phyloP scores from a whole-genome alignment of 805 yeast species.

The Metschnikowia baotianmanensis region DNA sequence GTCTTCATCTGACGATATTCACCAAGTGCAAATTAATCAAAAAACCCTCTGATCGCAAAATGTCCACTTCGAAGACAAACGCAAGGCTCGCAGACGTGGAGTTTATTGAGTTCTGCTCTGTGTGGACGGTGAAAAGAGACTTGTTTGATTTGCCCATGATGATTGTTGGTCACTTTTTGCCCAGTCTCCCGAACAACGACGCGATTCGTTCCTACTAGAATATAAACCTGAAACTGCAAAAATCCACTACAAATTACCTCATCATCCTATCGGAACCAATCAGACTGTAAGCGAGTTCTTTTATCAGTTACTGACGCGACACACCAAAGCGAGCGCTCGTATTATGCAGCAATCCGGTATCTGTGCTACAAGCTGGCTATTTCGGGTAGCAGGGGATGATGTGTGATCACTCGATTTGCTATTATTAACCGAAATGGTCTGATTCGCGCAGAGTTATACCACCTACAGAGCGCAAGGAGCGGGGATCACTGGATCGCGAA shows the following conservation, averaged over 20 bases:
- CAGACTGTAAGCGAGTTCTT: too few relatives aligned
- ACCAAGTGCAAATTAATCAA: slow-evolving; percentile 49
- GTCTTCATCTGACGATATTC: slow-evolving; percentile 49
- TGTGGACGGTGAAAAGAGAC: slow-evolving; percentile 84
- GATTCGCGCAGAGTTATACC: not conserved
- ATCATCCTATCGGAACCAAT: not conserved
- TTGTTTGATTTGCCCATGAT: slow-evolving; percentile 82
- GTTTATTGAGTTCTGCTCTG: slow-evolving; percentile 64
- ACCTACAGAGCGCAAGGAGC: not conserved
- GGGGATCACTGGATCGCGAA: not conserved
- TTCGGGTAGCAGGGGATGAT: too few relatives aligned
- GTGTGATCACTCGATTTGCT: not conserved
- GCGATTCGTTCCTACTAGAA: slow-evolving; percentile 8
- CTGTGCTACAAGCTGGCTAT: too few relatives aligned
- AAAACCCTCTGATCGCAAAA: slow-evolving; percentile 21
- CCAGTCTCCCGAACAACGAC: slow-evolving; percentile 43
- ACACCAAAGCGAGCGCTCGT: too few relatives aligned
- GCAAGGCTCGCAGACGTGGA: slow-evolving; percentile 19
- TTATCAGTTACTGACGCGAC: too few relatives aligned
- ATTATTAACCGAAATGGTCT: not conserved
- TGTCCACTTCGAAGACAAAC: slow-evolving; percentile 19
- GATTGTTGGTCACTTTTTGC: slow-evolving; percentile 77
- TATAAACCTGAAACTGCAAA: not conserved
- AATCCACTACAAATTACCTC: not conserved
- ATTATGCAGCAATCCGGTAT: too few relatives aligned